A percentile compares a stretch with the other conserved stretches of the same genome.
phyloP scores from a whole-genome alignment of 305 asterid species.

The Fraxinus dipetala region DNA sequence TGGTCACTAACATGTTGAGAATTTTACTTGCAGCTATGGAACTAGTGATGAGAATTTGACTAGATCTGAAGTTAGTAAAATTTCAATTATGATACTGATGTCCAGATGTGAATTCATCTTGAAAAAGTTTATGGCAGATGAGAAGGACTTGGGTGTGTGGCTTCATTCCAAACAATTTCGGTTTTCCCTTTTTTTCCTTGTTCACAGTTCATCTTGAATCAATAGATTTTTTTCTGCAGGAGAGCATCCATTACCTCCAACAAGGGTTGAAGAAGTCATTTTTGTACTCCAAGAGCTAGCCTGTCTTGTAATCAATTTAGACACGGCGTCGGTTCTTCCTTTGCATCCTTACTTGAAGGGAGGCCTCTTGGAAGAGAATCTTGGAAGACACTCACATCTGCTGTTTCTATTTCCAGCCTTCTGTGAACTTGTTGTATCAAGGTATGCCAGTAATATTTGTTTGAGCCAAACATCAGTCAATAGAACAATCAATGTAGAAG shows the following conservation, averaged over 20 bases:
- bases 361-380: slow-evolving; percentile 39
- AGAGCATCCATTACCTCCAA: slow-evolving; percentile 69
- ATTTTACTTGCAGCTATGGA: slow-evolving; percentile 52
- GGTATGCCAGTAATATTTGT: slow-evolving; percentile 45
- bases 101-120: slow-evolving; percentile 85
- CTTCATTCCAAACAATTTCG: slow-evolving; percentile 2
- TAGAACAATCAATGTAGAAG: not conserved
- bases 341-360: slow-evolving; percentile 57
- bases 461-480: not conserved
- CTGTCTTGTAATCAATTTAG: slow-evolving; percentile 66
- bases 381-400: slow-evolving; percentile 63
- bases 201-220: slow-evolving; percentile 12
- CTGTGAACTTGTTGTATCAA: slow-evolving; percentile 87
- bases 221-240: slow-evolving; percentile 42
- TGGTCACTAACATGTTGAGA: slow-evolving; percentile 17
- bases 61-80: slow-evolving; percentile 73
- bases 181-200: slow-evolving; percentile 19
- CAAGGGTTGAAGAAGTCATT: slow-evolving; percentile 79
- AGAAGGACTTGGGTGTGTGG: slow-evolving; percentile 67
- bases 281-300: slow-evolving; percentile 87
- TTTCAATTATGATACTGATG: slow-evolving; percentile 51
- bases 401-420: slow-evolving; percentile 82
- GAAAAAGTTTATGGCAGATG: slow-evolving; percentile 74
- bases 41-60: slow-evolving; percentile 52
- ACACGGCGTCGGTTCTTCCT: slow-evolving; percentile 70